Base-by-base conservation (phyloP, 345 rosid genomes). In the Bretschneidera sinensis region DNA sequence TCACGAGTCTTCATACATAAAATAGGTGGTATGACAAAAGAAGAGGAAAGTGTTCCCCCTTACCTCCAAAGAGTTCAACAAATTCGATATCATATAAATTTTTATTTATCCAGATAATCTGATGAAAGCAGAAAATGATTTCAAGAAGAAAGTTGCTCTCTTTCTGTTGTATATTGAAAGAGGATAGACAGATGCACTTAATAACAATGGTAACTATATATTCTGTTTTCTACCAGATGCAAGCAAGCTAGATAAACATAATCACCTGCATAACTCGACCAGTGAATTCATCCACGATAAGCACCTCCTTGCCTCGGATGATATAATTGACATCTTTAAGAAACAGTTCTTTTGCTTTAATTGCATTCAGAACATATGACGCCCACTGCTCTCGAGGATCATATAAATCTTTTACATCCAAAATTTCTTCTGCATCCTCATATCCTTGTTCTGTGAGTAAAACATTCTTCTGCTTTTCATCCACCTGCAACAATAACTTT, bases 361-460 rank as follows among this genome's bases (percentile, higher is more conserved):
- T 81, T 62, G 98, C 98, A 84, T 92, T 92, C 68, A 92, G 77
- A 66, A 92, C 52, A 76, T 77, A 92, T 11, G 87, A 81, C 33
- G 98, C 98, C 98, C 96, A 92, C 62, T 92, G 98, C 74, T 87
- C 97, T 62, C 94, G 83, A 33, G 97, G 98, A 79, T 92, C 98
- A 78, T 89, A 92, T 77, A 92, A 78, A 81, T 92, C 98, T 81
- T 89, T 92, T 57, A 85, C 86, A 55, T 76, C 75, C 61, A 92
- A 75, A 77, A 92, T 92, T 72, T 89, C 98, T 76, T 92, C 98
- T 57, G 97, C 83, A 57, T 92, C 98, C 69, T 84, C 98, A 67
- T 92, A 92, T 60, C 98, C 98, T 63, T 92, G 97, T 74, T 92
- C 97, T n/a, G 98, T 74, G 33, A 92, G 87, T 54, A 92, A 78